Evolutionary conservation across 768 basidiomycete species (phyloP).

Genomic region (Pleurotus ostreatus): DNA sequence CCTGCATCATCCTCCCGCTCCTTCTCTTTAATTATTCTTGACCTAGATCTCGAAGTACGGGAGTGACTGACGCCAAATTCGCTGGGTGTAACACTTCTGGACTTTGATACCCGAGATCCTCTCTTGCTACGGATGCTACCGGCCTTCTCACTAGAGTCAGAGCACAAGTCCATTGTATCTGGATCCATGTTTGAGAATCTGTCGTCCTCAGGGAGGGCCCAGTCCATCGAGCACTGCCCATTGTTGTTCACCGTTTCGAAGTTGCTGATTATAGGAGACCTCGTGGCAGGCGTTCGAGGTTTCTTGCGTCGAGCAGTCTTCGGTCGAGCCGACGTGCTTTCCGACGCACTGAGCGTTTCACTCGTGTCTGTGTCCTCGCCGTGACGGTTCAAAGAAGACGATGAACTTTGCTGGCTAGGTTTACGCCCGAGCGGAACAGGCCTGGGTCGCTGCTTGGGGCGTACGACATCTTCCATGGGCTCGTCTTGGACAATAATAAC

Average conservation of each 20-base stretch:
- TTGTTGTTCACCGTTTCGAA: neutral
- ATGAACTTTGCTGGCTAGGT: neutral
- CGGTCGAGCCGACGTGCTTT: neutral
- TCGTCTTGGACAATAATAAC: neutral
- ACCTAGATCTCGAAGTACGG: too few relatives aligned
- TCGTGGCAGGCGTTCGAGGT: neutral
- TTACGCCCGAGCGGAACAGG: conserved; percentile 16
- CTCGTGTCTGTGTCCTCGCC: neutral
- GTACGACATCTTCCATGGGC: neutral
- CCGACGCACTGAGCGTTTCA: neutral
- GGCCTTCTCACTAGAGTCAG: neutral
- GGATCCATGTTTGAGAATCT: too few relatives aligned
- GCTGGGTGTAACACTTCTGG: too few relatives aligned
- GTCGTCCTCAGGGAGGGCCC: neutral
- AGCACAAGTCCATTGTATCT: neutral
- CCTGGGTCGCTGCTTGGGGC: conserved; percentile 14
- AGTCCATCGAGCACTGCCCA: neutral
- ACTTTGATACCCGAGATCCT: too few relatives aligned
- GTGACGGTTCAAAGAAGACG: neutral
- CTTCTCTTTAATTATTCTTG: too few relatives aligned
- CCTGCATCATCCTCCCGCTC: too few relatives aligned
- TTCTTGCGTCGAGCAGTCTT: neutral
- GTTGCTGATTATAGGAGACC: neutral
- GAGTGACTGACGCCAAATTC: too few relatives aligned
- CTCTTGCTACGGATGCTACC: neutral